Evolutionary conservation across 495 filamentous ascomycete genomes (phyloP), one percentile per base, ranked within the genome.

Genomic region (Umbilicaria muhlenbergii): DNA sequence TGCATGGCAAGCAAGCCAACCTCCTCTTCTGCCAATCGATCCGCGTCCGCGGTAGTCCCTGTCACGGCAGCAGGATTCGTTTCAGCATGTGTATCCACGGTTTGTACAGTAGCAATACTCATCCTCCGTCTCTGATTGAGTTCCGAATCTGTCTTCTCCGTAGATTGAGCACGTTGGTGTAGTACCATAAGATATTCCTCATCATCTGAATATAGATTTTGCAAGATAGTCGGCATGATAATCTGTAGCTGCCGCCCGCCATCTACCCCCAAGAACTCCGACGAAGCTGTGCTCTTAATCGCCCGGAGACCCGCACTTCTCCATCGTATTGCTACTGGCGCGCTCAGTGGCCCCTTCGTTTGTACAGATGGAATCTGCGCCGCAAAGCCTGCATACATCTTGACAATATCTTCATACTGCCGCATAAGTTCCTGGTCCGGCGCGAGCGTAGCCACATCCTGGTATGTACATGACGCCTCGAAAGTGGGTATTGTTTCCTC

Each of bases 401-500:
- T 65, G 18, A 94, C 77, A 33, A 93, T 78, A 34, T 78, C 72
- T 47, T 86, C 78, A 57, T 89, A 95, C 46, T 85, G 81, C n/a
- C 61, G 72, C 28, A 83, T 68, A 54, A 87, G 86, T 44, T 81
- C 80, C 56, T 89, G 82, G 55, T 93, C 86, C 39, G 78, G 81
- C 11, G 82, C 70, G 42, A 91, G 70, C 10, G 78, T 77, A 11
- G 82, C 77, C 42, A 74, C 77, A 51, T 92, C 84, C 59, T 89
- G 80, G 57, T 89, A 67, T 48, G 69, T 66, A 59, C 86, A 93
- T 53, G 93, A 88, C 8, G 78, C 77, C 53, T 81, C 78, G 52
- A 92, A 94, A 4, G 84, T 85, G 32, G 75, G 69, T 46, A 89
- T 68, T 3, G 84, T 92, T 21, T 85, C 80, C 65, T 94, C 87